Base-by-base conservation (phyloP, 2,329 filamentous ascomycete genomes). In the Hypoxylon sp. region DNA sequence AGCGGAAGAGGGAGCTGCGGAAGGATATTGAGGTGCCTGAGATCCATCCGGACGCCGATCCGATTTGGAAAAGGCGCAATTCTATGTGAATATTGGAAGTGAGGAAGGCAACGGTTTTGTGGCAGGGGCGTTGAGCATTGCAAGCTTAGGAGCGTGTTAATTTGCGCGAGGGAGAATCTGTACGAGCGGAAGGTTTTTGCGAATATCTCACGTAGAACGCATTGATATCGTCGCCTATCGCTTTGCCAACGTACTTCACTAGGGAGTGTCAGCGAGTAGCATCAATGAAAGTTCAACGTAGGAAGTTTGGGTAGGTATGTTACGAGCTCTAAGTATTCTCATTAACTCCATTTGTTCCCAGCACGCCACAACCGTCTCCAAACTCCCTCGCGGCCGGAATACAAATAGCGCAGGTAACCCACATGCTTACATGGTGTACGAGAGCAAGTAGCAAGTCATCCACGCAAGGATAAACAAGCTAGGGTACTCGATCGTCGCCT, bases 1-100 rank as follows among this genome's bases (percentile, higher is more conserved):
- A 70, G 61, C 67, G 74, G 33, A 87, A 86, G 77, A 78, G 69
- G 65, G 78, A 82, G 68, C 68, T 78, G 2, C 78, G 85, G 64
- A 74, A 78, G 72, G 73, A 77, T 16, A 81, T 86, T 9, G 65
- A 75, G 30, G 75, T 73, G 11, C 82, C 82, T 0, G 55, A 72
- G 44, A 75, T 85, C 11, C 81, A 86, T 71, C 53, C 62, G 3
- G 71, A 74, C 64, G 75, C 72, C 16, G 73, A 77, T 51, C 62
- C 48, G n/a, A 49, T 68, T 22, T 74, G 75, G 73, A 74, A 72
- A 67, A 68, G 68, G 45, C 60, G 69, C 14, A 73, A 72, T 54
- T 74, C 71, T 1, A 71, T 71, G 68, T 73, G 68, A 32, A 44
- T 16, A 5, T 3, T 33, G 16, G 38, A n/a, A 12, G 9, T 3